Conservation (phyloP, 2,329 filamentous ascomycete species). For the Nannizzia gypsea region DNA sequence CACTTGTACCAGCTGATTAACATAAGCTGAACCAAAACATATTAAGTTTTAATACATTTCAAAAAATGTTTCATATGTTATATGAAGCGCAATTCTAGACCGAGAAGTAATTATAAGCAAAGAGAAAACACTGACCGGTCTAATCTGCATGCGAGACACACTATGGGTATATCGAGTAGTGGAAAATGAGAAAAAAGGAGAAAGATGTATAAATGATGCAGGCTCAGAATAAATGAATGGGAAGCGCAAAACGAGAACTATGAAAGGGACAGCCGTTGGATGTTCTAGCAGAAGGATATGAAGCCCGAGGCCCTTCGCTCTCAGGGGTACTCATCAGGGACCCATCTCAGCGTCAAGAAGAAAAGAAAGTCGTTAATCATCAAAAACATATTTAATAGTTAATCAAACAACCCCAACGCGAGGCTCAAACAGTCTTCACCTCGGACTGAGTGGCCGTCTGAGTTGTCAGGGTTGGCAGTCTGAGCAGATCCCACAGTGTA, state of each 20-base stretch:
- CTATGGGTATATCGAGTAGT: not conserved
- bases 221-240: not conserved
- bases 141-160: not conserved
- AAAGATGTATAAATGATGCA: not conserved
- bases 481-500: slow-evolving; percentile 15
- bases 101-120: not conserved
- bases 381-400: not conserved
- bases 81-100: not conserved
- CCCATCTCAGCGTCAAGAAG: not conserved
- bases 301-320: not conserved
- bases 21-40: not conserved
- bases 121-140: not conserved
- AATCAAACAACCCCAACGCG: not conserved
- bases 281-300: not conserved
- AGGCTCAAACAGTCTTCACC: not conserved
- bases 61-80: not conserved
- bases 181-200: not conserved
- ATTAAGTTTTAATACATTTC: not conserved
- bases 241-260: not conserved
- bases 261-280: not conserved
- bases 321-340: not conserved
- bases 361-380: not conserved
- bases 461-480: slow-evolving; percentile 8
- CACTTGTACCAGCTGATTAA: no score
- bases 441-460: not conserved